A percentile compares a stretch with the other conserved stretches of the same genome.
phyloP scores from a whole-genome alignment of 1,284 basidiomycete species.

The Trichosporon ovoides region DNA sequence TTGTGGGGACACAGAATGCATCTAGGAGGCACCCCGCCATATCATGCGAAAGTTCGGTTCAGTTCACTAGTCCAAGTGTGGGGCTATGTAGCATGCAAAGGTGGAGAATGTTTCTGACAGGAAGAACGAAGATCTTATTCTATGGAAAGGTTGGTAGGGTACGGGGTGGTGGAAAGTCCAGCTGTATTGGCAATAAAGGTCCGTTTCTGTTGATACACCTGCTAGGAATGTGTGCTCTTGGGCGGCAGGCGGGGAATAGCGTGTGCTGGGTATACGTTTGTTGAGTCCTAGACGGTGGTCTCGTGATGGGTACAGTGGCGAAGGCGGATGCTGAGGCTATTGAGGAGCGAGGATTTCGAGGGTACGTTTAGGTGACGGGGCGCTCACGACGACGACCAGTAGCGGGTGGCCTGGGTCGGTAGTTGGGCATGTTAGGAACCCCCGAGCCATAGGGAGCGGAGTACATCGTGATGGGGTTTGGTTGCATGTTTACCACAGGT shows the following conservation, averaged over 20 bases:
- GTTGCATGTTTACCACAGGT: conserved; percentile 7
- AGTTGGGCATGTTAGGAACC: conserved; percentile 16
- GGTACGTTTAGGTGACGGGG: conserved; percentile 16
- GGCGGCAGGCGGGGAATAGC: conserved; percentile 1
- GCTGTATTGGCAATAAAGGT: background rate
- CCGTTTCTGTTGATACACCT: conserved; percentile 1
- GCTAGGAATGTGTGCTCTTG: background rate
- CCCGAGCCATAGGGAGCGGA: conserved; percentile 6
- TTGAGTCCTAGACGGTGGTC: background rate
- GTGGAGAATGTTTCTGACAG: background rate
- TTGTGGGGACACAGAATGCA: conserved; percentile 10
- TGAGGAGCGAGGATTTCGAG: background rate
- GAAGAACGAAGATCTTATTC: background rate
- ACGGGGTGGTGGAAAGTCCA: background rate
- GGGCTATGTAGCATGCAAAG: conserved; percentile 2
- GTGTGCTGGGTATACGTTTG: conserved; percentile 4
- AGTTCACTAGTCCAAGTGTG: conserved; percentile 5
- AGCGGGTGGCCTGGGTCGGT: conserved; percentile 10
- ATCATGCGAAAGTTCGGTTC: conserved; percentile 6
- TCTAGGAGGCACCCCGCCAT: conserved; percentile 8
- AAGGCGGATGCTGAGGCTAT: background rate
- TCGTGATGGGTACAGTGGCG: background rate
- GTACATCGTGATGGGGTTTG: background rate
- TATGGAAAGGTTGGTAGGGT: background rate
- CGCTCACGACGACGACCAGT: conserved; percentile 20